These are phyloP conservation scores for Cladophialophora yegresii DNA, from an alignment of 2,329 filamentous ascomycete genomes.

Conservation along the genomic window DNA sequence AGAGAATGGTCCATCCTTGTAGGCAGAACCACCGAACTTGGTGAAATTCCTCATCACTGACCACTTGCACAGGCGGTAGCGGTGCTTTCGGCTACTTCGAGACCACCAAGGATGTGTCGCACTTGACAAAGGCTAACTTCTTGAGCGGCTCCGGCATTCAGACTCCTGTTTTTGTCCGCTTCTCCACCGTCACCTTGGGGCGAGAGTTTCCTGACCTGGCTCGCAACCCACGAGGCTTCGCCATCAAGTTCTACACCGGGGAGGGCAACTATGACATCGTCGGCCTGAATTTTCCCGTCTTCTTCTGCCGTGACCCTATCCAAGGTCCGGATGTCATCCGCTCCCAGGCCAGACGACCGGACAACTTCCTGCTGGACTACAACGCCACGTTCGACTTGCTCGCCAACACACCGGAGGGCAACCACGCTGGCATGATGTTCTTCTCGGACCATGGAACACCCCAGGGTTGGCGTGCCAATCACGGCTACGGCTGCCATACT, in stretches of 20 bases:
- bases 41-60: not conserved
- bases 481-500: constrained; percentile 82
- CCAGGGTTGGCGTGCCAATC: constrained; percentile 78
- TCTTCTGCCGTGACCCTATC: constrained; percentile 74
- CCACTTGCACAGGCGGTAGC: not conserved
- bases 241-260: constrained; percentile 73
- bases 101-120: constrained; percentile 33
- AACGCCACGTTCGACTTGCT: constrained; percentile 54
- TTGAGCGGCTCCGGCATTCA: constrained; percentile 67
- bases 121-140: constrained; percentile 58
- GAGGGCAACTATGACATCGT: constrained; percentile 77
- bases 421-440: constrained; percentile 61
- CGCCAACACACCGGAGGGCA: constrained; percentile 51
- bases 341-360: constrained; percentile 67
- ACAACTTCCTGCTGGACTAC: constrained; percentile 64
- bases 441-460: constrained; percentile 73
- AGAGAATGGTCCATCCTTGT: constrained; percentile 42
- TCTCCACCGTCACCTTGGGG: constrained; percentile 75
- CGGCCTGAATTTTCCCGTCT: constrained; percentile 68
- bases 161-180: constrained; percentile 70
- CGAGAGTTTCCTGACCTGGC: constrained; percentile 77
- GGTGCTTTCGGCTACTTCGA: constrained; percentile 38
- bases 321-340: constrained; percentile 53
- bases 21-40: constrained; percentile 3
- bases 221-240: constrained; percentile 77